phyloP scores from a whole-genome alignment of 108 stramenopile genomes.

The Hondaea fermentalgiana region DNA sequence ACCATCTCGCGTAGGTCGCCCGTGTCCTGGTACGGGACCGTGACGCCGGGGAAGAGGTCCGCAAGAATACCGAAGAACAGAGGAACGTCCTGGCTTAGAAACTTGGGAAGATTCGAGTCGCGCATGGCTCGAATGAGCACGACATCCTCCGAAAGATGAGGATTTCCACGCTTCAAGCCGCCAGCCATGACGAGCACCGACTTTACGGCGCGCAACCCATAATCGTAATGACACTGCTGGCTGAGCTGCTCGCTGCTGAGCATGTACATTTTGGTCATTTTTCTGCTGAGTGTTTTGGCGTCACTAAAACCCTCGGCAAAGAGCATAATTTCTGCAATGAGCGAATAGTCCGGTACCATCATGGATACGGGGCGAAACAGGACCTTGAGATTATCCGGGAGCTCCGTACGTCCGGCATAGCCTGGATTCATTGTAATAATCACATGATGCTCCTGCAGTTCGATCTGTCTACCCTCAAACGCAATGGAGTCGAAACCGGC shows the following conservation, averaged over 20 bases:
- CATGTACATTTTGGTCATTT: conserved; percentile 29
- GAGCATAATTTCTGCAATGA: conserved; percentile 49
- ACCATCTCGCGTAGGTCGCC: conserved; percentile 31
- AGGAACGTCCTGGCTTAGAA: conserved; percentile 50
- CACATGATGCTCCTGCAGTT: conserved; percentile 34
- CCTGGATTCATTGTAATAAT: conserved; percentile 54
- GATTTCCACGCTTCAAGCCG: conserved; percentile 27
- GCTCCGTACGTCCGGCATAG: conserved; percentile 50
- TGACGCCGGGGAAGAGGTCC: conserved; percentile 54
- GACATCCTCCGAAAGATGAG: conserved; percentile 38
- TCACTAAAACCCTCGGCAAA: conserved; percentile 44
- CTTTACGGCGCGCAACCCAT: conserved; percentile 51
- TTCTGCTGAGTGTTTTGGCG: conserved; percentile 26
- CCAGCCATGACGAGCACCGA: conserved; percentile 50
- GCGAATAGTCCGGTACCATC: conserved; percentile 51
- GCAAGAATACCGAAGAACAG: conserved; percentile 54
- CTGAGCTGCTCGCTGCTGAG: conserved; percentile 47
- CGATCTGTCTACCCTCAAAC: conserved; percentile 36
- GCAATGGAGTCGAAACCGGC: neutral
- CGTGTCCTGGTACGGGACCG: conserved; percentile 42
- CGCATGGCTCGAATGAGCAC: conserved; percentile 50
- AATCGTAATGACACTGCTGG: conserved; percentile 53
- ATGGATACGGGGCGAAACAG: conserved; percentile 53
- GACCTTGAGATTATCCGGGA: conserved; percentile 49
- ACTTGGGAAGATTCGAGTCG: conserved; percentile 60